Evolutionary conservation across 2,329 filamentous ascomycete genomes (phyloP), one percentile per base, ranked within the genome.

Genomic region (Chaetomium sp.): DNA sequence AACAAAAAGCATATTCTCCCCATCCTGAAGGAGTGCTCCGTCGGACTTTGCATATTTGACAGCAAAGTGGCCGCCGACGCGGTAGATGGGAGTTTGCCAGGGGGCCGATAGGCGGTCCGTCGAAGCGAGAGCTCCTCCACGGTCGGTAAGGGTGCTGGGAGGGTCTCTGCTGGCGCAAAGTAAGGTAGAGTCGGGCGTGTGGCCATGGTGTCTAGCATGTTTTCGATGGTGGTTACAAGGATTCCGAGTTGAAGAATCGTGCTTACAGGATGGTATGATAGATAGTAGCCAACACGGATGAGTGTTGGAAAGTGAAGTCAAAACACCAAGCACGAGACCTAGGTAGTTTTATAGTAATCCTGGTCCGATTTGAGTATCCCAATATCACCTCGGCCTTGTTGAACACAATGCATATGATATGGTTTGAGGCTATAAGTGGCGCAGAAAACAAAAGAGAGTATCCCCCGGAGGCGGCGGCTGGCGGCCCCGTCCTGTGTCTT

Each of bases 1-100:
- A 2, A 62, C 53, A 31, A 57, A 62, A 25, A 57, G 54, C 60
- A 51, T 50, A 27, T 62, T 62, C 10, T 38, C n/a, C 13, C 60
- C 60, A 29, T 62, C 60, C 27, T 62, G 60, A 5, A 51, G 13
- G 5, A 29, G 5, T 19, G 13, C n/a, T 2, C 23, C n/a, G 47
- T 9, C 6, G 4, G 35, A 38, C 13, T 19, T 10, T 38, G 27
- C 27, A 8, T 16, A 42, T 23, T 51, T 57, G 33, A 61, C 59
- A 8, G 23, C 50, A 23, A 42, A 57, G 21, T 57, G 53, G 7
- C 42, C 29, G 10, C 54, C 16, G 8, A 57, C 23, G 12, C 42
- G 54, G 29, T 29, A 6, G 2, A 51, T 21, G n/a, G 16, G 3
- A 8, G 1, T 5, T 19, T 45, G 16, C 4, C 7, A 42, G 13